Percentiles rank a stretch among this genome's conserved stretches.
phyloP scores from a whole-genome alignment of 805 yeast species.

The Pichia insulana region DNA sequence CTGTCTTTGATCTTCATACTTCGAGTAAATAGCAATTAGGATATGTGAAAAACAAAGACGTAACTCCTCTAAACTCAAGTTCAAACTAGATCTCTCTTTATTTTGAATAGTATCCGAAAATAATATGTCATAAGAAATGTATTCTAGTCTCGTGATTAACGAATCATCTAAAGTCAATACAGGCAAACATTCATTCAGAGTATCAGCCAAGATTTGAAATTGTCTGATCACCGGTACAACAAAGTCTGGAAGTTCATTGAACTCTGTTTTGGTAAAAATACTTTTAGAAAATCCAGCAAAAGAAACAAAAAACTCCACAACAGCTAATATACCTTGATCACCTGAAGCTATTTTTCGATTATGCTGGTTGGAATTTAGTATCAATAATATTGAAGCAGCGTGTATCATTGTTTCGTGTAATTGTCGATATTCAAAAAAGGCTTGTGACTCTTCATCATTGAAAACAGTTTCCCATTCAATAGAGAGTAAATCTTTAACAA shows the following conservation, averaged over 20 bases:
- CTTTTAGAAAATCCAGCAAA: not conserved
- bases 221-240: constrained; percentile 1
- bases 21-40: constrained; percentile 31
- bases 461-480: constrained; percentile 7
- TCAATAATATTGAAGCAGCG: constrained; percentile 1
- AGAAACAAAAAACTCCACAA: constrained; percentile 1
- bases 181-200: not conserved
- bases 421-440: constrained; percentile 1
- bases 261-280: not conserved
- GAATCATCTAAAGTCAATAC: constrained; percentile 13
- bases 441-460: not conserved
- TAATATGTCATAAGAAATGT: constrained; percentile 34
- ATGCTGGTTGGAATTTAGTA: not conserved
- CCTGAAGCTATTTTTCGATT: not conserved
- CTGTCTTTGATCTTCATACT: constrained; percentile 41
- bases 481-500: constrained; percentile 1
- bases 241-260: constrained; percentile 7
- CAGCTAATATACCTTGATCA: constrained; percentile 1
- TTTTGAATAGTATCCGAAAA: constrained; percentile 27
- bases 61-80: constrained; percentile 14
- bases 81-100: constrained; percentile 1
- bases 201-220: not conserved
- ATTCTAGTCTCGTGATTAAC: constrained; percentile 48
- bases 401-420: constrained; percentile 1
- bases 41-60: constrained; percentile 27